Percentiles rank a stretch among this genome's conserved stretches.
Conservation (phyloP, 257 asterid genomes). For the Ocimum tenuiflorum region DNA sequence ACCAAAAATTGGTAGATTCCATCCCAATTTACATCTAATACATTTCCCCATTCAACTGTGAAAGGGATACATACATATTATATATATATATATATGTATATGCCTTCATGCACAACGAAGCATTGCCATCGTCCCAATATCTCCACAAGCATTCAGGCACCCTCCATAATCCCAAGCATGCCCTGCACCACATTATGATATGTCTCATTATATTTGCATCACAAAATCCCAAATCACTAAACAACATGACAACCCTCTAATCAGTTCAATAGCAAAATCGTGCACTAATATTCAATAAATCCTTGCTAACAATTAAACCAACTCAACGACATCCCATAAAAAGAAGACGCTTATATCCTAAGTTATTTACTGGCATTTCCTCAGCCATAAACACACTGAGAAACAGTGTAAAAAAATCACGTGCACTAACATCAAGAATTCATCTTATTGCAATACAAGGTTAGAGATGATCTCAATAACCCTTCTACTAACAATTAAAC, state of each 20-base stretch:
- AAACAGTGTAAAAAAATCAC: no score
- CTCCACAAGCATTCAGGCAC: no score
- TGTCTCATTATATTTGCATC: not conserved
- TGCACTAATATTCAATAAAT: no score
- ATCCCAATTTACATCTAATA: slow-evolving; percentile 25
- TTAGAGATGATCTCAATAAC: not conserved
- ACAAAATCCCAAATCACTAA: not conserved
- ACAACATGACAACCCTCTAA: no score
- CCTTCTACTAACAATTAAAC: not conserved
- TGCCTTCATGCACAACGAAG: not conserved
- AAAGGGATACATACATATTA: not conserved
- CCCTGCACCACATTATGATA: slow-evolving; percentile 9
- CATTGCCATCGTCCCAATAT: no score
- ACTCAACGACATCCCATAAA: no score
- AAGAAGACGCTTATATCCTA: no score
- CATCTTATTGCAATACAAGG: not conserved
- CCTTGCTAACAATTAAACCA: no score
- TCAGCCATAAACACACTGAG: not conserved
- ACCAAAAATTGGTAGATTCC: slow-evolving; percentile 17
- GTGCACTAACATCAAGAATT: not conserved
- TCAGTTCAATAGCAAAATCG: no score
- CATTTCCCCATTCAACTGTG: slow-evolving; percentile 18
- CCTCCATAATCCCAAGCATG: not conserved
- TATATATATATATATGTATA: not conserved
- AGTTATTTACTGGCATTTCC: no score